phyloP scores from a whole-genome alignment of 2,329 filamentous ascomycete species.

The Orbilia javanica region DNA sequence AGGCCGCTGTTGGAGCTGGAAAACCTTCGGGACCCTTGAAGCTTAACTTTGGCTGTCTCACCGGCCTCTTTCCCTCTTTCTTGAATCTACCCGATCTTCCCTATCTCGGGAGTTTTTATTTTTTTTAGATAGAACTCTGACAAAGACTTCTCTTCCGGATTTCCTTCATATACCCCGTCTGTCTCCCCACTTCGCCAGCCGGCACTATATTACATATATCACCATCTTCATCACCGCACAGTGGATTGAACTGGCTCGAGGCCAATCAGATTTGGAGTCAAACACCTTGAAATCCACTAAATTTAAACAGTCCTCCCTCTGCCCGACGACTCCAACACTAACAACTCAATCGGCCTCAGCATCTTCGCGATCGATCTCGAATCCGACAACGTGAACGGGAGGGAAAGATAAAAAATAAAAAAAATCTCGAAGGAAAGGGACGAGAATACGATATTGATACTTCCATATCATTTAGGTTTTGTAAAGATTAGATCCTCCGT shows the following conservation, averaged over 20 bases:
- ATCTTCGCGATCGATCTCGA: background rate
- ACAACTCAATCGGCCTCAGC: constrained; percentile 32
- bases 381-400: background rate
- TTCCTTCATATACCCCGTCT: constrained; percentile 13
- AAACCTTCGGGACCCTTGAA: constrained; percentile 28
- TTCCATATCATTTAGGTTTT: constrained; percentile 30
- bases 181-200: background rate
- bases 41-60: constrained; percentile 36
- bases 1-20: constrained; percentile 40
- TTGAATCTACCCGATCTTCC: constrained; percentile 12
- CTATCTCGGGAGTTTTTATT: constrained; percentile 30
- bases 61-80: constrained; percentile 28
- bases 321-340: constrained; percentile 37
- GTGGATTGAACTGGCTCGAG: background rate
- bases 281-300: constrained; percentile 9
- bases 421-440: background rate
- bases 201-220: background rate
- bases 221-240: background rate
- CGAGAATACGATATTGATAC: constrained; percentile 19
- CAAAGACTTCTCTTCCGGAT: constrained; percentile 29
- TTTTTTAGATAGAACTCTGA: constrained; percentile 5
- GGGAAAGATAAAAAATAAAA: background rate
- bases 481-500: constrained; percentile 53
- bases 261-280: constrained; percentile 26
- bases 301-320: constrained; percentile 6